Evolutionary conservation across 371 early-diverging fungal species (phyloP).

Genomic region (Parasitella parasitica): DNA sequence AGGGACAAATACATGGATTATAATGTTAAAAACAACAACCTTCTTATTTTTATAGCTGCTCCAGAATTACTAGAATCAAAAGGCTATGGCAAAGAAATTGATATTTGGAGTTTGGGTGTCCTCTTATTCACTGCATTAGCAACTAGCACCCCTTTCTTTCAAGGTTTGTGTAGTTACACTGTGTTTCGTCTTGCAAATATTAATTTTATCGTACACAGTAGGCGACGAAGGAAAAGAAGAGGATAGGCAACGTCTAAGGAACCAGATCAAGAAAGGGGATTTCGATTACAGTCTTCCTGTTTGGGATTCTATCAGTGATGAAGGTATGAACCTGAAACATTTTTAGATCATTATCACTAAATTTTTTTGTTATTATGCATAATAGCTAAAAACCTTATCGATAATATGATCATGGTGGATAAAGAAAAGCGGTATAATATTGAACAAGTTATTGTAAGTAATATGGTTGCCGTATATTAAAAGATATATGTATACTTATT

Average conservation of each 20-base stretch:
- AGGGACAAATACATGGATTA: too few relatives aligned
- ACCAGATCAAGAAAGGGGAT: slow-evolving; percentile 1
- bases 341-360: too few relatives aligned
- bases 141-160: slow-evolving; percentile 90
- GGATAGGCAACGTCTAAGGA: background rate
- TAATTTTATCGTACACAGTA: background rate
- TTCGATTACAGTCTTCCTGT: background rate
- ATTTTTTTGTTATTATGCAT: too few relatives aligned
- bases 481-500: background rate
- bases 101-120: slow-evolving; percentile 98
- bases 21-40: too few relatives aligned
- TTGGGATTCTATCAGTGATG: slow-evolving; percentile 8
- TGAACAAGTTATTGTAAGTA: slow-evolving; percentile 16
- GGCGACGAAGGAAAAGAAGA: background rate
- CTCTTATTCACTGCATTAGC: slow-evolving; percentile 90
- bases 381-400: slow-evolving; percentile 14
- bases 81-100: slow-evolving; percentile 93
- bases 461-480: background rate
- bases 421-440: slow-evolving; percentile 8
- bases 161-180: slow-evolving; percentile 5
- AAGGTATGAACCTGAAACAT: too few relatives aligned
- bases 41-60: slow-evolving; percentile 41
- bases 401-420: slow-evolving; percentile 7
- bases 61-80: slow-evolving; percentile 86
- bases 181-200: too few relatives aligned